Evolutionary conservation across 2,329 filamentous ascomycete genomes (phyloP).

Genomic region (Monosporascus sp.): DNA sequence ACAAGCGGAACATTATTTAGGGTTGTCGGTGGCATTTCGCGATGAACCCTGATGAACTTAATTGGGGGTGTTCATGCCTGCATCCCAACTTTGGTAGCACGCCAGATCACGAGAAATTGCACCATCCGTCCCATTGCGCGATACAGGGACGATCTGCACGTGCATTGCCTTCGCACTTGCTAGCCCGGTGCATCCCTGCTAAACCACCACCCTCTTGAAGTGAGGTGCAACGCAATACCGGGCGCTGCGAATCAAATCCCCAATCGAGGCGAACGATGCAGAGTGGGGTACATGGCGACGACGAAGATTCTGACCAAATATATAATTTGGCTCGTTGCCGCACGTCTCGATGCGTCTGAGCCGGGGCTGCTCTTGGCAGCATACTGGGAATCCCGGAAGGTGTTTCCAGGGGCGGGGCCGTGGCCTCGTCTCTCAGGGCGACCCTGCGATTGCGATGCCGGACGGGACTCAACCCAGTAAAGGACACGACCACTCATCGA

Average conservation of each 20-base stretch:
- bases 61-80: slow-evolving; percentile 14
- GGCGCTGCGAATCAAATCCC: background rate
- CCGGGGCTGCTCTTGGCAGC: background rate
- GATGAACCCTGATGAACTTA: slow-evolving; percentile 14
- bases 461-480: background rate
- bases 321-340: background rate
- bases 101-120: slow-evolving; percentile 56
- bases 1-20: background rate
- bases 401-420: background rate
- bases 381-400: background rate
- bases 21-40: background rate
- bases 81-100: slow-evolving; percentile 17
- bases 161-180: slow-evolving; percentile 8
- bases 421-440: background rate
- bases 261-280: background rate
- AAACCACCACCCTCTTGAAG: slow-evolving; percentile 6
- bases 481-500: background rate
- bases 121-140: slow-evolving; percentile 42
- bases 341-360: background rate
- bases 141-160: slow-evolving; percentile 22
- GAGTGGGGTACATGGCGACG: background rate
- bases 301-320: background rate
- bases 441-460: background rate
- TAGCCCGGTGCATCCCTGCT: slow-evolving; percentile 9
- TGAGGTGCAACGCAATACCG: background rate